phyloP scores from a whole-genome alignment of 1,139 yeast species.

The Magnusiomyces ingens region DNA sequence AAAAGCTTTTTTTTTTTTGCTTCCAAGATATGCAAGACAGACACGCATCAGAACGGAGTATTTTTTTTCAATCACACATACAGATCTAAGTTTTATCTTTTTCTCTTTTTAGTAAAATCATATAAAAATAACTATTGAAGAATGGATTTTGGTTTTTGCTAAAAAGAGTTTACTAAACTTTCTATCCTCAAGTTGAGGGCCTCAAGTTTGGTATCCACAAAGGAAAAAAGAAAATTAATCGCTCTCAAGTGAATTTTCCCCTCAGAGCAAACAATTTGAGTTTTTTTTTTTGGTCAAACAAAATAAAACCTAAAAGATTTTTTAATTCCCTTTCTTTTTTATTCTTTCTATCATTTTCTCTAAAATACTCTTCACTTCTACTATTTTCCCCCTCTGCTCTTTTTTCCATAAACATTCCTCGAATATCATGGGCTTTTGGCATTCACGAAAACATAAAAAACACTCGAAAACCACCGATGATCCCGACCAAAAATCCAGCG shows the following conservation, averaged over 20 bases:
- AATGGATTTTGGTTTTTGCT: too few species aligned
- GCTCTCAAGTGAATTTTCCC: neutral
- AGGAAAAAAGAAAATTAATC: neutral
- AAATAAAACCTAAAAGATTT: neutral
- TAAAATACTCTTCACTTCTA: neutral
- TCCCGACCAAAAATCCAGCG: too few species aligned
- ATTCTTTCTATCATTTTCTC: neutral
- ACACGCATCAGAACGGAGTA: neutral
- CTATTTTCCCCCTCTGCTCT: neutral
- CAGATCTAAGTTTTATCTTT: neutral
- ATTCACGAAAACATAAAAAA: neutral
- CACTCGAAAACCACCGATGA: too few species aligned
- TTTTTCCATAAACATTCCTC: neutral
- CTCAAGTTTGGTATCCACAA: neutral
- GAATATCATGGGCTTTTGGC: neutral
- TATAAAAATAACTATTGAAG: neutral
- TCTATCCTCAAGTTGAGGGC: neutral
- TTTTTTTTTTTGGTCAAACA: neutral
- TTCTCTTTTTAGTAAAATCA: neutral
- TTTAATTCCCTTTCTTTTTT: neutral
- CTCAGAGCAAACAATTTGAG: neutral
- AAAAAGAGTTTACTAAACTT: neutral
- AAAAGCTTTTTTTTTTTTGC: neutral
- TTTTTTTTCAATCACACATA: too few species aligned
- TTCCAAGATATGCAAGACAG: neutral